Conservation (phyloP, 805 yeast genomes). For the Candida silvicultrix region DNA sequence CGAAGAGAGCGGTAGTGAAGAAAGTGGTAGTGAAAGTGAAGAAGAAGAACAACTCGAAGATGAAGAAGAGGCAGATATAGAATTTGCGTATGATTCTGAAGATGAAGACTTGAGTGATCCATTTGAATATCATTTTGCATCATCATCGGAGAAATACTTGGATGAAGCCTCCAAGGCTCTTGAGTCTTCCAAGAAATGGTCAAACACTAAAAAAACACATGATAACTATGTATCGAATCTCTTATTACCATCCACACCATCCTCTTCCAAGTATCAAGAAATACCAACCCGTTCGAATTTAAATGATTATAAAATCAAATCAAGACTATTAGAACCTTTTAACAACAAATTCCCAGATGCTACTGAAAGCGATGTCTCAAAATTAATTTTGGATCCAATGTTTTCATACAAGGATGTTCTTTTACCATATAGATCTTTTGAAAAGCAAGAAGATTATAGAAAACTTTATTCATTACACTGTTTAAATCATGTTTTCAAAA, state of each 20-base stretch:
- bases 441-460: slow-evolving; percentile 48
- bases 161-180: slow-evolving; percentile 31
- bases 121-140: slow-evolving; percentile 69
- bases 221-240: slow-evolving; percentile 13
- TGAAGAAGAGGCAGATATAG: slow-evolving; percentile 15
- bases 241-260: slow-evolving; percentile 22
- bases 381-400: slow-evolving; percentile 53
- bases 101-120: slow-evolving; percentile 53
- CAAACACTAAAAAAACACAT: slow-evolving; percentile 16
- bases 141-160: slow-evolving; percentile 28
- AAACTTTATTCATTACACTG: slow-evolving; percentile 64
- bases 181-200: slow-evolving; percentile 19
- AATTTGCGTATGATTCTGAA: slow-evolving; percentile 24
- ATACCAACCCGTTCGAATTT: slow-evolving; percentile 17
- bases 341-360: slow-evolving; percentile 11
- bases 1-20: slow-evolving; percentile 14
- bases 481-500: slow-evolving; percentile 77
- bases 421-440: slow-evolving; percentile 46
- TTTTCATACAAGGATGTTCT: slow-evolving; percentile 68
- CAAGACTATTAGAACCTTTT: slow-evolving; percentile 30
- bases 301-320: slow-evolving; percentile 38
- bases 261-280: slow-evolving; percentile 12
- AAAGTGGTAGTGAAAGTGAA: slow-evolving; percentile 24
- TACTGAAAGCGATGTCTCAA: slow-evolving; percentile 39
- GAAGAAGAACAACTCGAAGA: slow-evolving; percentile 27